Evolutionary conservation across 164 flowering plant genomes (phyloP).

Genomic region (Magnolia sinica): DNA sequence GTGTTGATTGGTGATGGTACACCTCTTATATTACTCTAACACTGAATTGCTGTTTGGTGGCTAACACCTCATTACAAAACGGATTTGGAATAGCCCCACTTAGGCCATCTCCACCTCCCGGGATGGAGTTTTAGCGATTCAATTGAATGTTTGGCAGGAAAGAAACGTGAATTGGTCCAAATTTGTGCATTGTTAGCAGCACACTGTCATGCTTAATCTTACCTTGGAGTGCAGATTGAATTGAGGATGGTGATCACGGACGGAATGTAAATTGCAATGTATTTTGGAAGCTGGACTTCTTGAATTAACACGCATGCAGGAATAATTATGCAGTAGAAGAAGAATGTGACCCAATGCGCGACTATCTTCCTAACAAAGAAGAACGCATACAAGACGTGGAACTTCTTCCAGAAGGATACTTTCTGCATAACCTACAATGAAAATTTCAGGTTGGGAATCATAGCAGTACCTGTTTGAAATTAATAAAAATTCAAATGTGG

Average conservation of each 20-base stretch:
- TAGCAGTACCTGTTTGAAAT: background rate
- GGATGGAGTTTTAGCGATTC: no score
- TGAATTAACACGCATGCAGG: slow-evolving; percentile 55
- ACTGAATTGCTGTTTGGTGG: no score
- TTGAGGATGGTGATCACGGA: slow-evolving; percentile 63
- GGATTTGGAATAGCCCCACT: no score
- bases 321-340: slow-evolving; percentile 67
- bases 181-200: background rate
- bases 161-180: no score
- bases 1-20: no score
- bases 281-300: slow-evolving; percentile 50
- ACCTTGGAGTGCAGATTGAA: slow-evolving; percentile 60
- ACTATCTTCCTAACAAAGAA: slow-evolving; percentile 74
- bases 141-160: no score
- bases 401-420: slow-evolving; percentile 60
- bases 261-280: slow-evolving; percentile 55
- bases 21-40: no score
- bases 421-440: slow-evolving; percentile 39
- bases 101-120: no score
- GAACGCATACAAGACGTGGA: slow-evolving; percentile 60
- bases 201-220: background rate
- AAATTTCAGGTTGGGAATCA: background rate
- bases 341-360: slow-evolving; percentile 67
- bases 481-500: background rate
- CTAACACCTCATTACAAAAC: no score